These are phyloP conservation scores for Multifurca ochricompacta DNA, from an alignment of 768 basidiomycete species.

Conservation along the genomic window DNA sequence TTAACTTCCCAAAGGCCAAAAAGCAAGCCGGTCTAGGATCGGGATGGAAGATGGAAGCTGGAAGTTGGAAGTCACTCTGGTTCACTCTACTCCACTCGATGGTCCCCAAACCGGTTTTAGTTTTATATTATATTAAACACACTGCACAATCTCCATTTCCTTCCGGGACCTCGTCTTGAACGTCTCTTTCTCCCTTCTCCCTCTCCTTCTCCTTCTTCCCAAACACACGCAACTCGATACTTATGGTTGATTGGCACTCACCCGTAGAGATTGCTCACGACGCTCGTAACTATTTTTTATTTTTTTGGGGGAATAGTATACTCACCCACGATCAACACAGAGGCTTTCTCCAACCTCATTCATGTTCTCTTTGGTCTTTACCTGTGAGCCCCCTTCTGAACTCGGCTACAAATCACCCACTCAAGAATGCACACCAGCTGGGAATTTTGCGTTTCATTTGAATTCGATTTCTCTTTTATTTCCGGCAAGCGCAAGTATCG, in stretches of 20 bases:
- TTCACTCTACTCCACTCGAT: neutral
- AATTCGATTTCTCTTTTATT: slow-evolving; percentile 38
- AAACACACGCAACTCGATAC: too few species aligned
- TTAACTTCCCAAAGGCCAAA: slow-evolving; percentile 7
- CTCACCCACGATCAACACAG: slow-evolving; percentile 22
- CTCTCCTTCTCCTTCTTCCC: neutral
- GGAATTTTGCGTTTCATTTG: slow-evolving; percentile 36
- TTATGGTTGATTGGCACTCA: slow-evolving; percentile 38
- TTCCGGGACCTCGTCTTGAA: neutral
- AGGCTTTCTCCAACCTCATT: slow-evolving; percentile 34
- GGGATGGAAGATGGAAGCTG: too few species aligned
- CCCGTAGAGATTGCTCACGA: slow-evolving; percentile 31
- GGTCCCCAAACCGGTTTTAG: neutral
- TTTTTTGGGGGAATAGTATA: neutral
- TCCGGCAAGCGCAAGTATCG: slow-evolving; percentile 36
- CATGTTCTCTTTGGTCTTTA: slow-evolving; percentile 40
- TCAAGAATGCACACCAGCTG: too few species aligned
- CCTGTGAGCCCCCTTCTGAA: slow-evolving; percentile 30
- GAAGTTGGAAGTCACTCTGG: slow-evolving; percentile 2
- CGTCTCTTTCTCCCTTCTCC: neutral
- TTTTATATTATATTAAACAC: slow-evolving; percentile 8
- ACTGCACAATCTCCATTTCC: too few species aligned
- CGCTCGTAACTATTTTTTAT: slow-evolving; percentile 23
- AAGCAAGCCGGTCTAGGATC: neutral
- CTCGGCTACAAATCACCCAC: too few species aligned